phyloP scores from a whole-genome alignment of 139 green algal species.

The Ettlia oleoabundans region DNA sequence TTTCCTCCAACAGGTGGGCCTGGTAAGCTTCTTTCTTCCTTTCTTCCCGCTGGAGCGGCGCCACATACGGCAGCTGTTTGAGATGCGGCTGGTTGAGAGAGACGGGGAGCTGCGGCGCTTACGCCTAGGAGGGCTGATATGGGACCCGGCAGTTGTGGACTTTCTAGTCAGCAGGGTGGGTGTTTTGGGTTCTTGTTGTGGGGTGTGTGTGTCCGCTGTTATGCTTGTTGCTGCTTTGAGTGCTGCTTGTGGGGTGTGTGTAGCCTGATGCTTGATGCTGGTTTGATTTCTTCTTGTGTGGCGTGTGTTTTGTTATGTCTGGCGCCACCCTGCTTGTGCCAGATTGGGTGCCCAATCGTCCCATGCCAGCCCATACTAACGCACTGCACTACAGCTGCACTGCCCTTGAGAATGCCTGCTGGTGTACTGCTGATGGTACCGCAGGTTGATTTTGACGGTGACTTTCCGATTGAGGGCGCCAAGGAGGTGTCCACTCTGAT shows the following conservation, averaged over 20 bases:
- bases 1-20: slow-evolving; percentile 22
- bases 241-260: too few relatives aligned
- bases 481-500: slow-evolving; percentile 67
- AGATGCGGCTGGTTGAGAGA: slow-evolving; percentile 44
- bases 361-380: too few relatives aligned
- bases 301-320: too few relatives aligned
- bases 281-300: too few relatives aligned
- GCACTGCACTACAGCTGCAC: too few relatives aligned
- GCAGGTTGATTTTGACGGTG: slow-evolving; percentile 71
- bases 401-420: too few relatives aligned
- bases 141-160: slow-evolving; percentile 57
- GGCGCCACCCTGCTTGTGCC: too few relatives aligned
- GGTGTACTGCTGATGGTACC: neutral
- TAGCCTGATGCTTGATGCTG: too few relatives aligned
- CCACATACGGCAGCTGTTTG: slow-evolving; percentile 64
- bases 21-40: slow-evolving; percentile 83
- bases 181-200: neutral
- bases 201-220: neutral
- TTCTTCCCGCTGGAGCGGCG: slow-evolving; percentile 75
- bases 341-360: too few relatives aligned
- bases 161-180: slow-evolving; percentile 65
- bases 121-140: slow-evolving; percentile 40
- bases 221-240: too few relatives aligned
- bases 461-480: slow-evolving; percentile 74
- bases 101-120: slow-evolving; percentile 9